These are phyloP conservation scores for Aurinia saxatilis DNA, from an alignment of 345 rosid species.

Conservation along the genomic window DNA sequence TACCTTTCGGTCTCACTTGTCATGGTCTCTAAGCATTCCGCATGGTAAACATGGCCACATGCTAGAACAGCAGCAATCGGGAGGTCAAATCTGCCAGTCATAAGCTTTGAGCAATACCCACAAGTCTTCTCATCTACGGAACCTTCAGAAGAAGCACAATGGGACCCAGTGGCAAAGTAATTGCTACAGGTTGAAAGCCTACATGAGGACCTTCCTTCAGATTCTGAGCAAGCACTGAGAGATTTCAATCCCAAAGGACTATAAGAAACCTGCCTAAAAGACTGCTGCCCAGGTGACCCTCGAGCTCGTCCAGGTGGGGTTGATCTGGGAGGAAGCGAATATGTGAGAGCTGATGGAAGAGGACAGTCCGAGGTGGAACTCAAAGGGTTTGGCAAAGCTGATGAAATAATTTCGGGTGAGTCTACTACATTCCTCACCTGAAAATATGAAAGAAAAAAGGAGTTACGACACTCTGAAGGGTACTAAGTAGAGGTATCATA, in stretches of 20 bases:
- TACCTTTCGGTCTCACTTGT: constrained; percentile 49
- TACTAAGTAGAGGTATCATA: background rate
- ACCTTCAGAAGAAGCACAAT: constrained; percentile 58
- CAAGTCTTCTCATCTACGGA: constrained; percentile 50
- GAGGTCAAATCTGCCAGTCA: constrained; percentile 43
- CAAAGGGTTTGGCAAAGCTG: constrained; percentile 36
- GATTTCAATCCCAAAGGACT: constrained; percentile 63
- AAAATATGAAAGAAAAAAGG: constrained; percentile 5
- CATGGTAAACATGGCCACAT: constrained; percentile 79
- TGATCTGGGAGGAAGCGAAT: constrained; percentile 46
- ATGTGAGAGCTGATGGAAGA: constrained; percentile 24
- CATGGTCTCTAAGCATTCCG: constrained; percentile 68
- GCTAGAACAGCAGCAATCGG: constrained; percentile 58
- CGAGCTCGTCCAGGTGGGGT: constrained; percentile 54
- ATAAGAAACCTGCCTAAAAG: constrained; percentile 70
- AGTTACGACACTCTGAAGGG: background rate
- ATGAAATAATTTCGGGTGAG: constrained; percentile 37
- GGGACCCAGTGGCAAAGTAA: constrained; percentile 51
- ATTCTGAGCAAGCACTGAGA: constrained; percentile 38
- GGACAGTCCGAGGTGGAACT: constrained; percentile 37
- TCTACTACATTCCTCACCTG: constrained; percentile 45
- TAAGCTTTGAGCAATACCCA: constrained; percentile 56
- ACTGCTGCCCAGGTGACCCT: constrained; percentile 51
- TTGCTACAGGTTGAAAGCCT: constrained; percentile 25
- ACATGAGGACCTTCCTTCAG: constrained; percentile 65